Base-by-base conservation (phyloP, 106 monocot genomes). In the Allium cepa region DNA sequence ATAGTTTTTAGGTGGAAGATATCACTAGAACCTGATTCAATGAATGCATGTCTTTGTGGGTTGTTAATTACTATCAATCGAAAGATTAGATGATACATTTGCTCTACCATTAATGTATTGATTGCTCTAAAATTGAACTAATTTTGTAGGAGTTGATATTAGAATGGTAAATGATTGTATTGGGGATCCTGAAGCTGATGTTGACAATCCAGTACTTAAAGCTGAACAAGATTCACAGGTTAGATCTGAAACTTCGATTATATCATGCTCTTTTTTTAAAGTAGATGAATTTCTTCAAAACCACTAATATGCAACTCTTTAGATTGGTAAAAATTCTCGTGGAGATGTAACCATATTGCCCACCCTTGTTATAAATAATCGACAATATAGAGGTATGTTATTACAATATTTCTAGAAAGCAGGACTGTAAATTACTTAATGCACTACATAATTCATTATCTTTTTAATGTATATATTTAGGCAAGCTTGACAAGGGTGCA, bases 151-250 rank as follows among this genome's bases (percentile, higher is more conserved):
- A 18, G 22, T 85, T 72, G 81, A 85, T 79, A 22, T 81, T 36
- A 75, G 69, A 66, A 75, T 75, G 59, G 66, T 85, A 73, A 76
- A 85, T 76, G 67, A 76, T 49, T 85, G 85, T 67, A 69, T 85
- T 59, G 85, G 81, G 49, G 73, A 81, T 67, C 78, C 81, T 59
- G 79, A 81, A 71, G 85, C 85, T 7, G 85, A 85, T 69, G 63
- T 78, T 65, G 81, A 81, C 5, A 85, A 85, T 49, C 65, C 78
- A 6, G 78, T 85, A 14, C 81, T 85, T 63, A 85, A 85, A 73
- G 85, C 81, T 11, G 85, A 85, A 70, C 85, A 85, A 75, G 78
- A 81, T 81, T 75, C 81, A 15, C 85, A 85, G 81, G 85, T 85
- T 16, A 60, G 36, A 36, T 36, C 45, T 52, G 27, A 3, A 62